Evolutionary conservation across 1,284 basidiomycete genomes (phyloP).

Genomic region (Jaminaea rosea): DNA sequence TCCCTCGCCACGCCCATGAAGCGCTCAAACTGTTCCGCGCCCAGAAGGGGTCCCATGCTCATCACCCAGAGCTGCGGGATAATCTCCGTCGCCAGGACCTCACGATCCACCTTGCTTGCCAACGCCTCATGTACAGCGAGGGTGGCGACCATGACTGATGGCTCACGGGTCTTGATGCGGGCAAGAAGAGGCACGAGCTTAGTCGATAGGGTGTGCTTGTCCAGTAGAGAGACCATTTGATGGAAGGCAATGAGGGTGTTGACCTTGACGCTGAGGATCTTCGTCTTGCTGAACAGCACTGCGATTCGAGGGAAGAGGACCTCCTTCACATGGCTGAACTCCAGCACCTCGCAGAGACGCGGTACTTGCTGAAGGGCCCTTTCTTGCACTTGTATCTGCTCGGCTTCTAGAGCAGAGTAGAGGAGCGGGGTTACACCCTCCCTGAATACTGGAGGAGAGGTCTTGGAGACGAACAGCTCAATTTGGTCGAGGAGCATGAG

Average conservation of each 20-base stretch:
- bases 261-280: slow-evolving; percentile 63
- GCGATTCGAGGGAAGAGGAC: slow-evolving; percentile 38
- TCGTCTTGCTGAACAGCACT: slow-evolving; percentile 40
- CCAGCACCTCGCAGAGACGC: slow-evolving; percentile 79
- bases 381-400: slow-evolving; percentile 69
- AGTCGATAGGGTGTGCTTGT: slow-evolving; percentile 79
- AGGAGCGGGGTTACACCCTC: slow-evolving; percentile 89
- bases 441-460: slow-evolving; percentile 72
- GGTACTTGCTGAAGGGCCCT: slow-evolving; percentile 76
- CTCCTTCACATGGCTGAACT: slow-evolving; percentile 51
- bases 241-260: slow-evolving; percentile 76
- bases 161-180: slow-evolving; percentile 79
- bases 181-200: slow-evolving; percentile 87
- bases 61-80: slow-evolving; percentile 43
- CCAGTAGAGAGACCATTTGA: slow-evolving; percentile 83
- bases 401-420: slow-evolving; percentile 87
- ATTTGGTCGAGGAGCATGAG: slow-evolving; percentile 65
- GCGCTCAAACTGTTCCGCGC: slow-evolving; percentile 72
- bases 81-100: slow-evolving; percentile 71
- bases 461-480: slow-evolving; percentile 77
- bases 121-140: slow-evolving; percentile 90
- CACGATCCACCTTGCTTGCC: slow-evolving; percentile 87
- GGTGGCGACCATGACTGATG: slow-evolving; percentile 59
- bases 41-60: slow-evolving; percentile 55
- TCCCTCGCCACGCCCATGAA: slow-evolving; percentile 49